These are phyloP conservation scores for Syzygium syzygioides DNA, from an alignment of 441 rosid species.

Conservation along the genomic window DNA sequence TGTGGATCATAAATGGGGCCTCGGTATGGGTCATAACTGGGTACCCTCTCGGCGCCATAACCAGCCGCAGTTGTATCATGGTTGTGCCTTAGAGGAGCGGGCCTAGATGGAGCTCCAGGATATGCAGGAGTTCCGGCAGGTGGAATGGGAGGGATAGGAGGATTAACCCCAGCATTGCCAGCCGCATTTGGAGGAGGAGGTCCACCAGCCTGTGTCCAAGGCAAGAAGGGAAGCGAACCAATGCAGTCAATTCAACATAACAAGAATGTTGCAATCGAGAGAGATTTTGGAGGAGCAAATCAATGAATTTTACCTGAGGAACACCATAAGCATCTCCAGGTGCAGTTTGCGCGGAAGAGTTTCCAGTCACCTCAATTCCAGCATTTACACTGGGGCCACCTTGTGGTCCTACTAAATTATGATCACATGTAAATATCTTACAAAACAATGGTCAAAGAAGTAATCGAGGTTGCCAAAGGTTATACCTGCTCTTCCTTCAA, in stretches of 20 bases:
- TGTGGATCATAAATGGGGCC: constrained; percentile 30
- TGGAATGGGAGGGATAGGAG: constrained; percentile 15
- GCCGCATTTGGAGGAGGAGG: constrained; percentile 1
- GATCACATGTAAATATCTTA: not conserved
- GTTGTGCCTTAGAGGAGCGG: constrained; percentile 33
- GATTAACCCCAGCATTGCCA: constrained; percentile 23
- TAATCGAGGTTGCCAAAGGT: not conserved
- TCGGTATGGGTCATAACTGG: constrained; percentile 39
- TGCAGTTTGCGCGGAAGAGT: constrained; percentile 35
- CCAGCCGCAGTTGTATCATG: constrained; percentile 9
- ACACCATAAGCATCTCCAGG: constrained; percentile 50
- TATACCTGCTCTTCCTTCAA: constrained; percentile 55
- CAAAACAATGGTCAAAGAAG: not conserved
- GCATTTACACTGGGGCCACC: constrained; percentile 42
- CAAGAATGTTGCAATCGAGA: not conserved
- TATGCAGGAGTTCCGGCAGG: constrained; percentile 20
- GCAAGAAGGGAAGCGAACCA: not conserved
- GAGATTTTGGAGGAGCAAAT: not conserved
- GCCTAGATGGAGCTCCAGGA: constrained; percentile 51
- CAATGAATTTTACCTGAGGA: constrained; percentile 51
- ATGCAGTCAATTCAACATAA: not conserved
- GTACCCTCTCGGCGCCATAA: constrained; percentile 1
- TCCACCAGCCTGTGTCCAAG: not conserved
- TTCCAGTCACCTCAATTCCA: constrained; percentile 48
- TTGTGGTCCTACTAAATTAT: constrained; percentile 43